These are phyloP conservation scores for Elsinoe fawcettii DNA, from an alignment of 2,329 filamentous ascomycete species.

Conservation along the genomic window DNA sequence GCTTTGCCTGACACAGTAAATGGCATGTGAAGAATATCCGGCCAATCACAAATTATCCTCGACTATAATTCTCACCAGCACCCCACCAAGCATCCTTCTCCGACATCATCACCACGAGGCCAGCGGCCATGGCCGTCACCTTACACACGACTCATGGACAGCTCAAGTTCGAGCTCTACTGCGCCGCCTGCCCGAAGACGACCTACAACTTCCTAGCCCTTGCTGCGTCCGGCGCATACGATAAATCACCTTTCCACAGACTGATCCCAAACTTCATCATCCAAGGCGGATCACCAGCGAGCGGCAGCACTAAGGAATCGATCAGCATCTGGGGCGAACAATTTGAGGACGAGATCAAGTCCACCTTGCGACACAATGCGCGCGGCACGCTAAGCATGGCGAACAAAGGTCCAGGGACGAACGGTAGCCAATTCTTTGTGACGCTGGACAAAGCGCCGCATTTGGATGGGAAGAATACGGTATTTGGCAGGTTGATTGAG, in stretches of 20 bases:
- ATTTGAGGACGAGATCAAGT: slow-evolving; percentile 75
- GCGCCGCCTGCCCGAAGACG: slow-evolving; percentile 87
- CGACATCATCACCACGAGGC: slow-evolving; percentile 1
- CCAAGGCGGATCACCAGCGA: slow-evolving; percentile 57
- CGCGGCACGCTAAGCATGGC: slow-evolving; percentile 93
- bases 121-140: slow-evolving; percentile 40
- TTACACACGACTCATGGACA: slow-evolving; percentile 84
- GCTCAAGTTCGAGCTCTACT: slow-evolving; percentile 94
- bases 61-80: background rate
- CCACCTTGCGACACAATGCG: slow-evolving; percentile 75
- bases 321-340: slow-evolving; percentile 62
- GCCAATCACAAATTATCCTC: slow-evolving; percentile 1
- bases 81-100: background rate
- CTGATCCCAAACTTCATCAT: slow-evolving; percentile 75
- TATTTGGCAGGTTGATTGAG: slow-evolving; percentile 65
- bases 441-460: slow-evolving; percentile 70
- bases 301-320: slow-evolving; percentile 33
- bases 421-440: slow-evolving; percentile 84
- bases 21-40: slow-evolving; percentile 11
- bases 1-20: slow-evolving; percentile 5
- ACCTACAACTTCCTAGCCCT: slow-evolving; percentile 84
- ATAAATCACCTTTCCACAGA: slow-evolving; percentile 68
- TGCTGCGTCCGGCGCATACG: slow-evolving; percentile 71
- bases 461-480: slow-evolving; percentile 75
- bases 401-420: slow-evolving; percentile 86